Percentiles rank a stretch among this genome's conserved stretches.
Evolutionary conservation across 257 asterid genomes (phyloP).

Genomic region (Nemophila menziesii): DNA sequence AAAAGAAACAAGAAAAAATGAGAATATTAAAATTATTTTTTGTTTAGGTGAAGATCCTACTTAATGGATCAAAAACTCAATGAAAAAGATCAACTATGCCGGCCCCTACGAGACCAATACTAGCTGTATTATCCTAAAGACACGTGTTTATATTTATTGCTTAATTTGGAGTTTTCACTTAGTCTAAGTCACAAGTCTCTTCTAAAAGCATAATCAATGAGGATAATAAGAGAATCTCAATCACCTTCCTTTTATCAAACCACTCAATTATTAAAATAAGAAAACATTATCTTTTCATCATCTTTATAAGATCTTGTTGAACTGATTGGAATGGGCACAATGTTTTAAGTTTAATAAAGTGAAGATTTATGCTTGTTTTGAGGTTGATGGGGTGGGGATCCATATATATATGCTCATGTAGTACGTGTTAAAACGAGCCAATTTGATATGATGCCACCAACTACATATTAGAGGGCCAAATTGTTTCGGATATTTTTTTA

Average conservation of each 20-base stretch:
- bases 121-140: neutral
- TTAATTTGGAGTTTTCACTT: neutral
- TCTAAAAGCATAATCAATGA: neutral
- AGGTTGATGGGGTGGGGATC: neutral
- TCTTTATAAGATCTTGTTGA: neutral
- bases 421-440: neutral
- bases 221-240: neutral
- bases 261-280: neutral
- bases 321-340: neutral
- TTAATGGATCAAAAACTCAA: neutral
- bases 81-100: neutral
- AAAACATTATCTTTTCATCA: neutral
- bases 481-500: no score
- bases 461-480: no score
- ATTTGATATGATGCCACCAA: no score
- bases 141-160: neutral
- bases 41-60: no score
- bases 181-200: neutral
- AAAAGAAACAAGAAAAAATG: no score
- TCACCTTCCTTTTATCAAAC: neutral
- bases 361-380: neutral
- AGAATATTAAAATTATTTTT: no score
- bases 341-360: neutral
- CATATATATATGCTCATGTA: neutral
- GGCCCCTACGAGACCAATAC: neutral